Base-by-base conservation (phyloP, 139 green algal species). In the Choricystis sp. region DNA sequence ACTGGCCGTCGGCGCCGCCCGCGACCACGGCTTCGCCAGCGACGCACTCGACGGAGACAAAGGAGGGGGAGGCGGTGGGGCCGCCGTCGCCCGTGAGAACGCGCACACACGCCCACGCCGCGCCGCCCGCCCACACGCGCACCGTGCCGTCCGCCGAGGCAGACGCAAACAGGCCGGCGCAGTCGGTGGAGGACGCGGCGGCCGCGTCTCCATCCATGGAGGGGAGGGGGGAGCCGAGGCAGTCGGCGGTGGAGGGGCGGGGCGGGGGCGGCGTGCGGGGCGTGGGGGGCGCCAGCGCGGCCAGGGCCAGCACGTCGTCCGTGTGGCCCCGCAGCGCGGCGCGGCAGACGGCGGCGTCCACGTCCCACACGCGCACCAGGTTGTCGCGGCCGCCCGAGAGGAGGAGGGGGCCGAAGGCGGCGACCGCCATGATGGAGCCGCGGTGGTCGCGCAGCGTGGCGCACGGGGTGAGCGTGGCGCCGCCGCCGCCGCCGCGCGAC, bases 311-410 rank as follows among this genome's bases (percentile, higher is more conserved):
- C 23, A 95, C 75, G 71, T 94, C 88, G 62, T 87, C 78, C 31
- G 82, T 83, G 76, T 96, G 89, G 24, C 89, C 89, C 3, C 27
- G 48, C 24, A 96, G 81, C 49, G 84, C 91, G 57, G 75, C 72
- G 56, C 91, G 75, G 75, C 88, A 95, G 57, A 91, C 76, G 52
- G 90, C 73, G 58, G 90, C 79, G 24, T 92, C 84, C 63, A 89
- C 70, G 74, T 95, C 87, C 86, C 87, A 94, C 30, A 91, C 83
- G 29, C 82, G 66, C 31, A 97, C 89, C 26, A 89, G 85, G 70
- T 91, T 89, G 75, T 96, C 90, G 1, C 90, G 60, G 3, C 79
- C 85, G 19, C 88, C 88, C 25, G 73, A 87, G 55, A 96, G 78
- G 65, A 91, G 70, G 29, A 89, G 68, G 21, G 65, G 67, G 4